Evolutionary conservation across 139 green algal species (phyloP), one percentile per base, ranked within the genome.

Genomic region (Volvox africanus): DNA sequence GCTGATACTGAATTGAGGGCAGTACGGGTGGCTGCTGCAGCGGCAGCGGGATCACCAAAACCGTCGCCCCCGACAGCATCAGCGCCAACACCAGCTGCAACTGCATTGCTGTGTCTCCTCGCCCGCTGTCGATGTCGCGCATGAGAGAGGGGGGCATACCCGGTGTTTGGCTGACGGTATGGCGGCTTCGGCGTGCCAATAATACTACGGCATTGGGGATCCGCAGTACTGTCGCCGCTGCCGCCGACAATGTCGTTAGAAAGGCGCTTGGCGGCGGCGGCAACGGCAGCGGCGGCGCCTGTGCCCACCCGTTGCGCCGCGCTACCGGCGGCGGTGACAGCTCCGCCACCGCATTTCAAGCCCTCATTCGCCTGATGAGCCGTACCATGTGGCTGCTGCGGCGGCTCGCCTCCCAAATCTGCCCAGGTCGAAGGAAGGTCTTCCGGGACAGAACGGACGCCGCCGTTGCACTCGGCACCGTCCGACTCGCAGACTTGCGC

Each of bases 121-220:
- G 65, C 21, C 65, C 65, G 6, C 18, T 11, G 80, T 22, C 65
- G 62, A 9, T 69, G 62, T 18, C 65, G 82, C 32, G 44, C 69
- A 18, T 82, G 44, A 20, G 85, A 89, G 19, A 89, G 71, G 20
- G 85, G 85, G 37, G 71, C 71, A 30, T 89, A 89, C 2, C 85
- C 85, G 1, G 85, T 89, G 85, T 89, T 89, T 20, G 85, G 36
- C 32, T 82, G 85, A 19, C 85, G 85, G 68, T 75, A 89, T 18
- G 85, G 85, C n/a, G 85, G 85, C 85, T 44, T 24, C 28, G 85
- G 69, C 17, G 85, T 82, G 28, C 30, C 16, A 0, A 20, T 21
- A n/a, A 1, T 5, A 55, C 9, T 9, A 55, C 44, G 9, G 5
- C 5, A 55, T 55, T 9, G 44, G 5, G 44, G 44, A 55, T 55